phyloP scores from a whole-genome alignment of 2,329 filamentous ascomycete species.

The Diplodia sapinea region DNA sequence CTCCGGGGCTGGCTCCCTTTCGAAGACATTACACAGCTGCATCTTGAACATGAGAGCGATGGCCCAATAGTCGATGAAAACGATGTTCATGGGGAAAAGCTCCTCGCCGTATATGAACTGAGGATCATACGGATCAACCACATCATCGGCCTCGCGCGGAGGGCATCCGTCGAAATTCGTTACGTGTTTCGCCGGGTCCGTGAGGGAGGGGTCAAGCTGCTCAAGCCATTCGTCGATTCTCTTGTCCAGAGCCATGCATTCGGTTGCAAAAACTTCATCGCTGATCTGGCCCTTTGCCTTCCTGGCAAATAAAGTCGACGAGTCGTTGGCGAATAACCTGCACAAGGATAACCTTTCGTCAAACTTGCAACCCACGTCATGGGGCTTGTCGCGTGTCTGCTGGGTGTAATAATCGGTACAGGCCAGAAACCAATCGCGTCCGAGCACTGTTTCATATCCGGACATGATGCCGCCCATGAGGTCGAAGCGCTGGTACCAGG shows the following conservation, averaged over 20 bases:
- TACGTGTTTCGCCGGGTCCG: slow-evolving; percentile 67
- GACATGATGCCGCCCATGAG: slow-evolving; percentile 83
- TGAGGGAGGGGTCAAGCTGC: slow-evolving; percentile 66
- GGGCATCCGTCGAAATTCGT: slow-evolving; percentile 65
- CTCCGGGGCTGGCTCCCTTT: slow-evolving; percentile 59
- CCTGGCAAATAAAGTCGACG: slow-evolving; percentile 76
- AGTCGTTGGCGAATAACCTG: slow-evolving; percentile 77
- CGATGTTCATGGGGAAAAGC: slow-evolving; percentile 75
- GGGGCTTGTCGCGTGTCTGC: slow-evolving; percentile 64
- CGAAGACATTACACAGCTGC: slow-evolving; percentile 67
- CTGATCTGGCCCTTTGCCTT: slow-evolving; percentile 68
- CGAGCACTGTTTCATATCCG: slow-evolving; percentile 74
- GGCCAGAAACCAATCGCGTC: slow-evolving; percentile 77
- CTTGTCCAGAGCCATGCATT: slow-evolving; percentile 59
- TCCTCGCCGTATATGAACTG: slow-evolving; percentile 72
- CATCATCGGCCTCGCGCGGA: slow-evolving; percentile 64
- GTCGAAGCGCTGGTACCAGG: slow-evolving; percentile 93
- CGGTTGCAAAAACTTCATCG: slow-evolving; percentile 66
- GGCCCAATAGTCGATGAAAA: slow-evolving; percentile 77
- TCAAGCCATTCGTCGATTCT: slow-evolving; percentile 51
- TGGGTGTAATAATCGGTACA: slow-evolving; percentile 67
- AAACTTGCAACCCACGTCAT: slow-evolving; percentile 68
- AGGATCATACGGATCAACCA: slow-evolving; percentile 75
- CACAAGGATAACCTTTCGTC: slow-evolving; percentile 70
- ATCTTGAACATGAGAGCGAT: slow-evolving; percentile 81